Percentiles rank a stretch among this genome's conserved stretches.
These are phyloP conservation scores for Aspergillus sp. DNA, from an alignment of 2,329 filamentous ascomycete genomes.

Conservation along the genomic window DNA sequence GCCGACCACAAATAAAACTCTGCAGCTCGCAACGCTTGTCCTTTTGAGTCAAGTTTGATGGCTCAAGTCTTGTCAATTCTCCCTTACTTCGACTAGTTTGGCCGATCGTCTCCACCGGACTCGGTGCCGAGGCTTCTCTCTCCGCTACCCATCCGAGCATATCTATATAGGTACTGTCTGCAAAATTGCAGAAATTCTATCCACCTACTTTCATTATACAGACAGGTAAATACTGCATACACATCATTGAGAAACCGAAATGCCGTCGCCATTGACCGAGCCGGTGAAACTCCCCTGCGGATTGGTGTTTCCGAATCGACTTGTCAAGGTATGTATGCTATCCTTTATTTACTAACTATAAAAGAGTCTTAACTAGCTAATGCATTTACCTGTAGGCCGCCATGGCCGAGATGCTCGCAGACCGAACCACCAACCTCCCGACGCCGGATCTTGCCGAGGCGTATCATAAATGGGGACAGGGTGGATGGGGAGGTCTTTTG, in stretches of 20 bases:
- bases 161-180: no score
- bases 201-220: no score
- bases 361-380: no score
- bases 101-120: not conserved
- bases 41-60: not conserved
- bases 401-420: constrained; percentile 46
- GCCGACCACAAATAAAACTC: not conserved
- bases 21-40: not conserved
- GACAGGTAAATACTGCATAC: not conserved
- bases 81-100: not conserved
- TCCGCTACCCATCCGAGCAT: no score
- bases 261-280: constrained; percentile 33
- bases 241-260: not conserved
- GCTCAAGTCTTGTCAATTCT: not conserved
- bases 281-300: constrained; percentile 56
- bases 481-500: constrained; percentile 44
- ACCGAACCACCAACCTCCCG: constrained; percentile 46
- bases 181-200: no score
- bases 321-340: constrained; percentile 41
- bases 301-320: constrained; percentile 55
- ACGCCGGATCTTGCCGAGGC: constrained; percentile 43
- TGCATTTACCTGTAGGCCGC: constrained; percentile 38
- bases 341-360: not conserved
- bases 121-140: not conserved
- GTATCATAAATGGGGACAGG: constrained; percentile 54